phyloP scores from a whole-genome alignment of 202 grass and related monocot genomes.

The Dendrocalamus latiflorus region DNA sequence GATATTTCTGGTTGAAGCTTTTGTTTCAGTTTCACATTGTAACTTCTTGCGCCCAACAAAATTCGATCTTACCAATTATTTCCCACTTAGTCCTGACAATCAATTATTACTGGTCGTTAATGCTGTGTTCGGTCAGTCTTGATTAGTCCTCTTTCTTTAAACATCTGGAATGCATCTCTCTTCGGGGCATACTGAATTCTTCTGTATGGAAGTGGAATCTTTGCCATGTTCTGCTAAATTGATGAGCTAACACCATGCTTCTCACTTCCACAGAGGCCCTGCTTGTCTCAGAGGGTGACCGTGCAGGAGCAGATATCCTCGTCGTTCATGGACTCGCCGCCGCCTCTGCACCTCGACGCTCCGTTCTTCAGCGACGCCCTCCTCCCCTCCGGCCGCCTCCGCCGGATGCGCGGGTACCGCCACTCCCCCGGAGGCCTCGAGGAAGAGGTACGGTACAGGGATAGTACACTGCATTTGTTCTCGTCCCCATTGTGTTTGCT shows the following conservation, averaged over 20 bases:
- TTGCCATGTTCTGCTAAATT: constrained; percentile 16
- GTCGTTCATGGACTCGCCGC: constrained; percentile 74
- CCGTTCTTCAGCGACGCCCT: constrained; percentile 73
- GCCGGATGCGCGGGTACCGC: constrained; percentile 63
- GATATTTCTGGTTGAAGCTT: neutral
- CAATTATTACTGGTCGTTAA: constrained; percentile 10
- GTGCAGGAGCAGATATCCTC: constrained; percentile 79
- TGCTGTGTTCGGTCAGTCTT: constrained; percentile 4
- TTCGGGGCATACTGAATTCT: neutral
- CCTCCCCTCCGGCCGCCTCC: constrained; percentile 66
- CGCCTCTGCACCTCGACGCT: constrained; percentile 38
- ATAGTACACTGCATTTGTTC: neutral
- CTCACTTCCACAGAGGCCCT: constrained; percentile 59
- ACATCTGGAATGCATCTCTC: neutral
- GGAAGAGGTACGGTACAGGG: constrained; percentile 49
- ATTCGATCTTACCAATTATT: neutral
- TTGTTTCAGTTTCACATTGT: neutral
- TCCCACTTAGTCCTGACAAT: constrained; percentile 1
- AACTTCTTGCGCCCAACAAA: neutral
- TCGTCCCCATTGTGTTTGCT: neutral
- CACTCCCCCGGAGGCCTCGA: constrained; percentile 77
- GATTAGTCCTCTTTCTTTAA: neutral
- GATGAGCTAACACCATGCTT: constrained; percentile 1
- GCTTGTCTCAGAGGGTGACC: constrained; percentile 60
- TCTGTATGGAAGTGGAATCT: constrained; percentile 17